These are phyloP conservation scores for Coemansia sp. DNA, from an alignment of 192 early-diverging fungal species.

Conservation along the genomic window DNA sequence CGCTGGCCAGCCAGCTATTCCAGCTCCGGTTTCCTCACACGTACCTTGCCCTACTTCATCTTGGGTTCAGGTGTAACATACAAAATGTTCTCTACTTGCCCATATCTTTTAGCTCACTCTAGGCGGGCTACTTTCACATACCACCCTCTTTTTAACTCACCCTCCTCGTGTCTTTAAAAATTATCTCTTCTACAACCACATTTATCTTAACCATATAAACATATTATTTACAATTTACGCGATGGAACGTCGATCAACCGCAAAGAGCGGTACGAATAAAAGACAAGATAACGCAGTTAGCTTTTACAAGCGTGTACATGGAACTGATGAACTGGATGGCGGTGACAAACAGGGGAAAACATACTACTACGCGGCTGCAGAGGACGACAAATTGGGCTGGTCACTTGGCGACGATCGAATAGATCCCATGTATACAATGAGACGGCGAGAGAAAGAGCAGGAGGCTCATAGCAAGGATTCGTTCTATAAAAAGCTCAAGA, in stretches of 20 bases:
- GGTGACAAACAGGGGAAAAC: neutral
- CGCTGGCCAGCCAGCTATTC: conserved; percentile 12
- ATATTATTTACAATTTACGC: neutral
- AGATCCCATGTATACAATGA: conserved; percentile 53
- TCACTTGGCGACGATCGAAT: conserved; percentile 12
- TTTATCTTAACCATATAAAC: neutral
- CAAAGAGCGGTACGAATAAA: conserved; percentile 10
- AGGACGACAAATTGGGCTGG: conserved; percentile 47
- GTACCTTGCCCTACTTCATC: conserved; percentile 21
- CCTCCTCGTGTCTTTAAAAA: neutral
- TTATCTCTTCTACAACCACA: neutral
- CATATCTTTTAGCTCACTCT: conserved; percentile 3
- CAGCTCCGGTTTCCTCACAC: neutral
- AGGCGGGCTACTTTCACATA: neutral
- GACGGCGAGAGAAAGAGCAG: conserved; percentile 30
- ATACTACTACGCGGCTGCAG: conserved; percentile 31
- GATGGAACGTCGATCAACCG: conserved; percentile 8
- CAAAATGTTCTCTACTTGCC: neutral
- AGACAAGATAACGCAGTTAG: conserved; percentile 9
- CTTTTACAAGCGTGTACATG: conserved; percentile 41
- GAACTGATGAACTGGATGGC: neutral
- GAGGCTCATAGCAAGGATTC: conserved; percentile 25
- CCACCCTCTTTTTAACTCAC: neutral
- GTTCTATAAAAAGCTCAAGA: conserved; percentile 44
- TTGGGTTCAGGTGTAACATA: conserved; percentile 9